Conservation (phyloP, 2,329 filamentous ascomycete species). For the Beauveria pseudobassiana region DNA sequence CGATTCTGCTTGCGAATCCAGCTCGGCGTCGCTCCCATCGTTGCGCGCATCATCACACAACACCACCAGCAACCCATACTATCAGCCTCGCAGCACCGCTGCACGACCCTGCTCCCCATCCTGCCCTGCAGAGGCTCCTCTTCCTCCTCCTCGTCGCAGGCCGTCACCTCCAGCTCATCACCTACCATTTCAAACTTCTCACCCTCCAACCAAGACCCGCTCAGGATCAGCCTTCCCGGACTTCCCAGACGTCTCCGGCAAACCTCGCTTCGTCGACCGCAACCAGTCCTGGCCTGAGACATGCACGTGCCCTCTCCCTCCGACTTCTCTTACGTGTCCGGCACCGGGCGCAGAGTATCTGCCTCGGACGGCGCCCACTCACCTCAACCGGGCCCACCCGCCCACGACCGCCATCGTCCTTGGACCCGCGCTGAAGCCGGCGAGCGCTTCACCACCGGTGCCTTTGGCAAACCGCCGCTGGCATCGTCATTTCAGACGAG, state of each 20-base stretch:
- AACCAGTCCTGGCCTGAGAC: constrained; percentile 1
- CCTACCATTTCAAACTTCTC: background rate
- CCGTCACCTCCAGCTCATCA: background rate
- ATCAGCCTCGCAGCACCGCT: constrained; percentile 19
- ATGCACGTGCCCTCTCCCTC: background rate
- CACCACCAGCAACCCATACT: constrained; percentile 25
- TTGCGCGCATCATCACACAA: background rate
- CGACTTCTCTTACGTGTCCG: background rate
- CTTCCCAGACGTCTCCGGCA: background rate
- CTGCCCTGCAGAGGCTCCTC: background rate
- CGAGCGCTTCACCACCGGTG: constrained; percentile 6
- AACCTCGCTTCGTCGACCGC: background rate
- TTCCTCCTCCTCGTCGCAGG: background rate
- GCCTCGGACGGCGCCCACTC: background rate
- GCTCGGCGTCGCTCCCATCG: background rate
- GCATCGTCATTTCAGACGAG: background rate
- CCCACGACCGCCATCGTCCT: background rate
- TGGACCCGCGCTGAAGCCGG: background rate
- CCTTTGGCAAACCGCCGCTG: background rate
- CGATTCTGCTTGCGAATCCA: background rate
- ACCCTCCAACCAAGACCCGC: background rate
- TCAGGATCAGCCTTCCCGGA: background rate
- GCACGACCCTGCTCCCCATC: background rate
- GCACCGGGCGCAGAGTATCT: background rate
- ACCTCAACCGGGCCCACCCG: background rate